Percentiles rank a stretch among this genome's conserved stretches.
These are phyloP conservation scores for Panicum virgatum DNA, from an alignment of 202 grass and related monocot species.

Conservation along the genomic window DNA sequence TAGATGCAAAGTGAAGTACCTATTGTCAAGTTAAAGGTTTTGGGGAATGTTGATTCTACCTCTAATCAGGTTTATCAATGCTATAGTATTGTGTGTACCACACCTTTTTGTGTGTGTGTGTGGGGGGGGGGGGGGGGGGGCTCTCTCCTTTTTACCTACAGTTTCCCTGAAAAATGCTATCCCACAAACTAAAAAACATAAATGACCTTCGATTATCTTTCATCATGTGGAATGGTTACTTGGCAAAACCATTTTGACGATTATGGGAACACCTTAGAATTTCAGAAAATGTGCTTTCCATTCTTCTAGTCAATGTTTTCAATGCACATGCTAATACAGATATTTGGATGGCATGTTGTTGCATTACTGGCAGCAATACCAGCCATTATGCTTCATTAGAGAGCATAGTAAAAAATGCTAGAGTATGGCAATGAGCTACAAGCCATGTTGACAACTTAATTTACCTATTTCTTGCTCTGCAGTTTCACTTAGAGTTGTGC, in stretches of 20 bases:
- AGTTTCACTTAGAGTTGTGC: conserved; percentile 60
- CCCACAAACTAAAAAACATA: background rate
- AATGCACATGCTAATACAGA: background rate
- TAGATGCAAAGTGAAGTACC: background rate
- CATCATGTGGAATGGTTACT: background rate
- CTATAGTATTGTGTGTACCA: no score
- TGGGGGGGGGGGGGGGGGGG: no score
- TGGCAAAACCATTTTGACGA: background rate
- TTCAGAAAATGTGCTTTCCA: background rate
- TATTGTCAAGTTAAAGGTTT: background rate
- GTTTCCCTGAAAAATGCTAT: background rate
- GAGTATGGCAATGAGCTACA: background rate
- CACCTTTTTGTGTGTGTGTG: no score
- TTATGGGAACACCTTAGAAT: background rate
- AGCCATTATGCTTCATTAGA: background rate
- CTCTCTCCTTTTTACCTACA: background rate
- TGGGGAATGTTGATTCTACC: background rate
- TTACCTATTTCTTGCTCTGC: conserved; percentile 16
- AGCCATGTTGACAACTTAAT: background rate
- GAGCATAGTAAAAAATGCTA: background rate
- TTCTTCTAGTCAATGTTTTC: background rate
- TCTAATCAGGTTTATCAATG: background rate
- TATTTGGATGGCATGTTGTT: background rate
- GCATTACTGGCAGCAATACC: background rate
- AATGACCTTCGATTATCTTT: background rate